These are phyloP conservation scores for Haplosporangium sp. DNA, from an alignment of 371 early-diverging fungal species.

Conservation along the genomic window DNA sequence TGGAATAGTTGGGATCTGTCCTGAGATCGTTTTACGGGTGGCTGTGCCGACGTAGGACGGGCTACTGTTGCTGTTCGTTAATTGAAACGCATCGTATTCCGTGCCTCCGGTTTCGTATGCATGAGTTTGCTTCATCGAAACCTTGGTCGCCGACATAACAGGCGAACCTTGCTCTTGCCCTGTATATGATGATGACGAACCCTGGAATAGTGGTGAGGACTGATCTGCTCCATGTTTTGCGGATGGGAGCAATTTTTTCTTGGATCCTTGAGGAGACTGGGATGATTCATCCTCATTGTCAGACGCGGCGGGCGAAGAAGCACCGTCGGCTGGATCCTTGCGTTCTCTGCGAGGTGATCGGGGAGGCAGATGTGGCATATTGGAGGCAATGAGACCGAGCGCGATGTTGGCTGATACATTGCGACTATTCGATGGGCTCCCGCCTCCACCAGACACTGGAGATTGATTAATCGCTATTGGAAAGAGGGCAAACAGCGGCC, in stretches of 20 bases:
- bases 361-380: constrained; percentile 41
- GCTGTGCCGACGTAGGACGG: not conserved
- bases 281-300: constrained; percentile 49
- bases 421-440: constrained; percentile 23
- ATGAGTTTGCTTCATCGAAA: constrained; percentile 3
- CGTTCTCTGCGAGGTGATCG: constrained; percentile 53
- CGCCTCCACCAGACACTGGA: not conserved
- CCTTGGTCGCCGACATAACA: constrained; percentile 21
- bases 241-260: constrained; percentile 8
- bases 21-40: constrained; percentile 36
- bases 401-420: constrained; percentile 30
- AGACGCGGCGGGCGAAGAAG: constrained; percentile 30
- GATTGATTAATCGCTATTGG: constrained; percentile 17
- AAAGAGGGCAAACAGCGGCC: not conserved
- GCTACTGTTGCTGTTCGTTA: not conserved
- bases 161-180: constrained; percentile 19
- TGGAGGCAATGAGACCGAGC: constrained; percentile 15
- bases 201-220: constrained; percentile 15
- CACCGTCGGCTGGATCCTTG: constrained; percentile 20
- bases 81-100: constrained; percentile 7
- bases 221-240: constrained; percentile 12
- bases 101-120: constrained; percentile 10
- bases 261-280: constrained; percentile 2
- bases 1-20: constrained; percentile 35
- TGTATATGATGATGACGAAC: not conserved